Conservation (phyloP, 768 basidiomycete species). For the Daedaleopsis sinensis region DNA sequence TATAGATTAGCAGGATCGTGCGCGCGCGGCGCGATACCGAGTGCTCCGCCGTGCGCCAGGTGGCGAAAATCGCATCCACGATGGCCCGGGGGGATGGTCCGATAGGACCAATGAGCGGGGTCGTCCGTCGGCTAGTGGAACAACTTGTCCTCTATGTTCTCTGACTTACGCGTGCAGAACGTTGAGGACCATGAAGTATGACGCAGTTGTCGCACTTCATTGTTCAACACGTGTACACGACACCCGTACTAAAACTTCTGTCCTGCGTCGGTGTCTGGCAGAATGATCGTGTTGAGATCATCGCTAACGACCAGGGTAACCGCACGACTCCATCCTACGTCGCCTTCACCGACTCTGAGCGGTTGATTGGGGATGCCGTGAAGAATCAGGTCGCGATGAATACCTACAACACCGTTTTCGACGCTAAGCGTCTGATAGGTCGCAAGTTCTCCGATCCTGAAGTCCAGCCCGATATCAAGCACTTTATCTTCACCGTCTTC, state of each 20-base stretch:
- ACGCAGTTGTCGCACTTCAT: too few relatives aligned
- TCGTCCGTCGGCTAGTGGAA: too few relatives aligned
- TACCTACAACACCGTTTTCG: conserved; percentile 95
- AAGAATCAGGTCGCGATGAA: conserved; percentile 99
- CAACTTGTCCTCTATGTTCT: too few relatives aligned
- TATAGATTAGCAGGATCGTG: too few relatives aligned
- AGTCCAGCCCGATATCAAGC: conserved; percentile 77
- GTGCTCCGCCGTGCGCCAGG: too few relatives aligned
- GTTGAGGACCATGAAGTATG: too few relatives aligned
- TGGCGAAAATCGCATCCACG: too few relatives aligned
- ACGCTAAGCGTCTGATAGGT: conserved; percentile 97
- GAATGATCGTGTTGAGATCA: conserved; percentile 99
- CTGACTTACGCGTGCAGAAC: too few relatives aligned
- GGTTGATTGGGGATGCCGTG: conserved; percentile 98
- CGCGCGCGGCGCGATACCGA: too few relatives aligned
- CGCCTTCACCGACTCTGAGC: conserved; percentile 92
- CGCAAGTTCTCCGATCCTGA: conserved; percentile 86
- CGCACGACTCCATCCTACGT: conserved; percentile 96
- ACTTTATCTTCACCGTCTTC: conserved; percentile 93
- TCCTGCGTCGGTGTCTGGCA: conserved; percentile 98
- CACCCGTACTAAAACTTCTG: conserved; percentile 13
- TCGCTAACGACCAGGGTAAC: conserved; percentile 94
- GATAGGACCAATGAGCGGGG: too few relatives aligned
- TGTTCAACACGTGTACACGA: not conserved
- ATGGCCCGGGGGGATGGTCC: too few relatives aligned